Evolutionary conservation across 108 stramenopile species (phyloP).

Genomic region (Hondaea fermentalgiana): DNA sequence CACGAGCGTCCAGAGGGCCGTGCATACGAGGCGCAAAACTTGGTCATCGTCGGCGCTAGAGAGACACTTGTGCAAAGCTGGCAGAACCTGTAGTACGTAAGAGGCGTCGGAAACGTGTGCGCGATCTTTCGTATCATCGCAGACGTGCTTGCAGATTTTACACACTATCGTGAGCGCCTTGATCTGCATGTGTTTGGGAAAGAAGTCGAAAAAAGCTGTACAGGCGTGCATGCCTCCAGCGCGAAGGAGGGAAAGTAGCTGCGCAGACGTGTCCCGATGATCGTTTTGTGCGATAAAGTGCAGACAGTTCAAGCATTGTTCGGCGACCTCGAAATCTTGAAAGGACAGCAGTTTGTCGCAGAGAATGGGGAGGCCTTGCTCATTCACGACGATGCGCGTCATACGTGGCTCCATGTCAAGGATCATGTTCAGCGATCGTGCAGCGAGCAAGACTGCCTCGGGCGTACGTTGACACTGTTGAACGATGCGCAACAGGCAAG

Average conservation of each 20-base stretch:
- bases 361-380: background rate
- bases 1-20: background rate
- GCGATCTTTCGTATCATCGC: background rate
- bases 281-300: background rate
- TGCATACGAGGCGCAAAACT: background rate
- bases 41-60: background rate
- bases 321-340: constrained; percentile 2
- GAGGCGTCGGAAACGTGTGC: background rate
- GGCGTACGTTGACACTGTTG: background rate
- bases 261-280: background rate
- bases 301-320: background rate
- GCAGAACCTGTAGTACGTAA: background rate
- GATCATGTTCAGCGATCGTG: background rate
- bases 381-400: background rate
- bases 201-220: background rate
- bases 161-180: background rate
- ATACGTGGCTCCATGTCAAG: background rate
- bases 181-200: constrained; percentile 4
- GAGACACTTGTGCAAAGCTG: background rate
- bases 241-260: background rate
- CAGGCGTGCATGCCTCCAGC: background rate
- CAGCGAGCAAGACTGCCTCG: background rate
- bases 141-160: background rate
- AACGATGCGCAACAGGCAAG: background rate
- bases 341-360: background rate